A percentile compares a stretch with the other conserved stretches of the same genome.
Evolutionary conservation across 345 rosid genomes (phyloP).

Genomic region (Murraya paniculata): DNA sequence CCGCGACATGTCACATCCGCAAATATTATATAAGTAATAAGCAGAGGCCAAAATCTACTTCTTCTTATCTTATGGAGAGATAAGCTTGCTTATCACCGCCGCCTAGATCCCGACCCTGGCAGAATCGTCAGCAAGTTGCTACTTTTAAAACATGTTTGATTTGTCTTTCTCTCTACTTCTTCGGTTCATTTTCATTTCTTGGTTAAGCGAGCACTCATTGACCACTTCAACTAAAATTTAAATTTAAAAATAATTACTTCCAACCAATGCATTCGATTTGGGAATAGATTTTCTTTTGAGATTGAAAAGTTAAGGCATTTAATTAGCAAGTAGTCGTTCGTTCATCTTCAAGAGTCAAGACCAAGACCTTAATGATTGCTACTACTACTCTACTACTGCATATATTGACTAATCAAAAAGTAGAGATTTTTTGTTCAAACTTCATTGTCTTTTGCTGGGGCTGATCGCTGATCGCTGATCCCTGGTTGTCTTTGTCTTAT

Average conservation of each 20-base stretch:
- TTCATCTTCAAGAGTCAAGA: too few relatives aligned
- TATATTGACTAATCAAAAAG: not conserved
- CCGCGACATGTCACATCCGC: too few relatives aligned
- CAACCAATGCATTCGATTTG: too few relatives aligned
- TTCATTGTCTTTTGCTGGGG: not conserved
- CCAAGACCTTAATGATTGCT: not conserved
- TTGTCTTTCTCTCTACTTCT: too few relatives aligned
- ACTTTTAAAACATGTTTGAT: not conserved
- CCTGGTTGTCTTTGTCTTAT: not conserved
- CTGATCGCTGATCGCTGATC: too few relatives aligned
- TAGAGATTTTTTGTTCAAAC: too few relatives aligned
- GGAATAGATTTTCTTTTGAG: not conserved
- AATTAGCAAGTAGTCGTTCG: not conserved
- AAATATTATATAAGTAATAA: slow-evolving; percentile 5
- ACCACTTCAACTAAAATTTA: not conserved
- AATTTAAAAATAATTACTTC: not conserved
- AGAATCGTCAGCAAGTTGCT: not conserved
- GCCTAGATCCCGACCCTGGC: not conserved
- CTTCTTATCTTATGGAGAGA: not conserved
- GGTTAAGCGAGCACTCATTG: slow-evolving; percentile 14
- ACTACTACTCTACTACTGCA: too few relatives aligned
- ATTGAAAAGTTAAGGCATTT: not conserved
- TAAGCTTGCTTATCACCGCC: slow-evolving; percentile 16
- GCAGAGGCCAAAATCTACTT: not conserved
- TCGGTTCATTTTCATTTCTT: not conserved